A percentile compares a stretch with the other conserved stretches of the same genome.
These are phyloP conservation scores for Chaetoscypha palmicola DNA, from an alignment of 2,329 filamentous ascomycete genomes.

Conservation along the genomic window DNA sequence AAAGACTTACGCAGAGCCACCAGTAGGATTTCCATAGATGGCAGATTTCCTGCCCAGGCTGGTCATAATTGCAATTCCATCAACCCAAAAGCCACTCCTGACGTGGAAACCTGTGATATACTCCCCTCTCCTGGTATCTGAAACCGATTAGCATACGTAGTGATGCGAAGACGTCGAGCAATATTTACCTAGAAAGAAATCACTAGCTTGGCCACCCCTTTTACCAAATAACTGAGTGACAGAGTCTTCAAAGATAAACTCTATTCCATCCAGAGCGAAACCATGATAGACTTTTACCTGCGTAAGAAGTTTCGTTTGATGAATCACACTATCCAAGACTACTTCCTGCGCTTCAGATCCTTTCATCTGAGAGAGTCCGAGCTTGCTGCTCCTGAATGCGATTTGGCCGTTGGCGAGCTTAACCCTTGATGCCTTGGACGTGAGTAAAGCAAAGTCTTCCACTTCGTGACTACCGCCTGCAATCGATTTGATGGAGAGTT, in stretches of 20 bases:
- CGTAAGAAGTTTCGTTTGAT: conserved; percentile 66
- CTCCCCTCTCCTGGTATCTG: conserved; percentile 79
- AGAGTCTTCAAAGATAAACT: conserved; percentile 87
- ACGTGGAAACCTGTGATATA: conserved; percentile 81
- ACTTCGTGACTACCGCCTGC: conserved; percentile 68
- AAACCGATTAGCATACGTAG: conserved; percentile 1
- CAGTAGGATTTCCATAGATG: conserved; percentile 72
- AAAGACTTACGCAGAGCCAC: conserved; percentile 70
- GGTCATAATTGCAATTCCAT: conserved; percentile 84
- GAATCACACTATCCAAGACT: conserved; percentile 62
- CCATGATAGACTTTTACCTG: conserved; percentile 73
- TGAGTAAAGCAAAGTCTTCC: conserved; percentile 64
- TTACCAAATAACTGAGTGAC: conserved; percentile 84
- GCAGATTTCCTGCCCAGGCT: conserved; percentile 80
- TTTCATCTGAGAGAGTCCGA: conserved; percentile 67
- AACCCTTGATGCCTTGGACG: conserved; percentile 62
- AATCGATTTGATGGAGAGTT: conserved; percentile 67
- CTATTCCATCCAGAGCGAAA: conserved; percentile 71
- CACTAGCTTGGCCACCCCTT: conserved; percentile 60
- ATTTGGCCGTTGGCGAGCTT: conserved; percentile 69
- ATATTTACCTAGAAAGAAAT: conserved; percentile 64
- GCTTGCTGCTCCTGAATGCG: conserved; percentile 67
- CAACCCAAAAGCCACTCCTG: conserved; percentile 73
- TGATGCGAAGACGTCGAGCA: neutral
- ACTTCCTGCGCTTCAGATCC: conserved; percentile 65